Evolutionary conservation across 805 yeast species (phyloP), one percentile per base, ranked within the genome.

Genomic region (Monosporozyma yasuniensis): DNA sequence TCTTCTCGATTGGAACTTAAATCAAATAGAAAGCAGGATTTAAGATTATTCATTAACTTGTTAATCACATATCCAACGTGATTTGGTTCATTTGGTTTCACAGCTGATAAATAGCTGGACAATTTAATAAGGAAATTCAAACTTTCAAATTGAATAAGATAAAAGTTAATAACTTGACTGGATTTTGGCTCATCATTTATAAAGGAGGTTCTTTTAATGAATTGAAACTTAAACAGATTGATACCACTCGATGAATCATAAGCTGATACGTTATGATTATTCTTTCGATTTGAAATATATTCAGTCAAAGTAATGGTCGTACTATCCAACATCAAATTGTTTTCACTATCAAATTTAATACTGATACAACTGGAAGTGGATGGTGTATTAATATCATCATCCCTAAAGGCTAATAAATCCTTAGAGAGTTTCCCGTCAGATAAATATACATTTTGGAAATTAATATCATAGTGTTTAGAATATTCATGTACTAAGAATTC

Each of bases 21-120:
- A 47, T 66, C 61, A 47, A 68, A 59, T 4, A 72, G 45, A 28
- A 69, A 61, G 35, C 72, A 60, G 27, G 71, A 58, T 51, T 71
- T 72, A 30, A 75, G 68, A 39, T 67, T 63, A 10, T 59, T 53
- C 25, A 68, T 54, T 18, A 69, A 42, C 28, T 61, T 59, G 42
- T 57, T 59, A n/a, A 63, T 52, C 30, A 64, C 56, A 34, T 57
- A 48, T 12, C 60, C 54, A n/a, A 63, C 54, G n/a, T 64, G 63
- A 14, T 59, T 55, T 19, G 46, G 44, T 21, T 54, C 49, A 23
- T 44, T 42, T 11, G 52, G 48, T 5, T 47, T 47, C 14, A 52
- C 38, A 19, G 50, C 19, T 43, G n/a, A 18, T 16, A 48, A 25
- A n/a, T 48, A 30, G 41, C 49, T 44, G 11, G 50, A 48, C 28